Conservation (phyloP, 345 rosid species). For the Cardamine resedifolia region DNA sequence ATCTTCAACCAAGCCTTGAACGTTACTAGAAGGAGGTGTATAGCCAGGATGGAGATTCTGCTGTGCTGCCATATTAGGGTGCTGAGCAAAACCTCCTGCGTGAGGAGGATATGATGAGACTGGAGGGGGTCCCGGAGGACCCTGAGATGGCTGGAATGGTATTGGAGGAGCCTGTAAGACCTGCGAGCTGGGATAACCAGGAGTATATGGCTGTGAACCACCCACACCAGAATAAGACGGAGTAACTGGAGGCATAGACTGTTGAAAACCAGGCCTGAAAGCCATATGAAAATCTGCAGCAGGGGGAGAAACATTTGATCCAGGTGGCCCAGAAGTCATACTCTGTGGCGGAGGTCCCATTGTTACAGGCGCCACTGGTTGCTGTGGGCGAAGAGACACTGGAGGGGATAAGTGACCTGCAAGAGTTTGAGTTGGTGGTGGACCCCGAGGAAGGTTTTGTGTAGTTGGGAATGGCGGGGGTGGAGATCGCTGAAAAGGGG, state of each 20-base stretch:
- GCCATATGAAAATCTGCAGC: constrained; percentile 41
- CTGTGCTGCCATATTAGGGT: constrained; percentile 48
- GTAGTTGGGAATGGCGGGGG: constrained; percentile 51
- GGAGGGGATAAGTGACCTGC: constrained; percentile 50
- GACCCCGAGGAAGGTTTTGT: constrained; percentile 56
- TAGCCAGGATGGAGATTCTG: constrained; percentile 59
- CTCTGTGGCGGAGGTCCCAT: constrained; percentile 65
- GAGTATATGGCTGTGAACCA: constrained; percentile 51
- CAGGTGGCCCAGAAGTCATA: constrained; percentile 43
- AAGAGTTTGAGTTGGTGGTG: constrained; percentile 55
- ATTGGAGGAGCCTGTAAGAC: constrained; percentile 49
- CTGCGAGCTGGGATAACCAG: constrained; percentile 64
- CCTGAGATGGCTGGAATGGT: constrained; percentile 58
- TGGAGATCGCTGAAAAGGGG: constrained; percentile 54
- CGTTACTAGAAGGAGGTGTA: constrained; percentile 65
- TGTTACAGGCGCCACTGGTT: constrained; percentile 49
- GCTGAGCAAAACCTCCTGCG: constrained; percentile 53
- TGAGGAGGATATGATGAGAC: constrained; percentile 55
- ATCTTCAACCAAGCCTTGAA: constrained; percentile 81
- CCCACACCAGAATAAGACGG: constrained; percentile 47
- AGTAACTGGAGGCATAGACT: constrained; percentile 43
- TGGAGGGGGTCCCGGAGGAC: constrained; percentile 41
- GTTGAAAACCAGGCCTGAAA: constrained; percentile 56
- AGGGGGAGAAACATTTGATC: constrained; percentile 42
- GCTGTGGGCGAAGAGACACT: constrained; percentile 49